A percentile compares a stretch with the other conserved stretches of the same genome.
These are phyloP conservation scores for Speleostelium caveatum DNA, from an alignment of 78 protist genomes.

Conservation along the genomic window DNA sequence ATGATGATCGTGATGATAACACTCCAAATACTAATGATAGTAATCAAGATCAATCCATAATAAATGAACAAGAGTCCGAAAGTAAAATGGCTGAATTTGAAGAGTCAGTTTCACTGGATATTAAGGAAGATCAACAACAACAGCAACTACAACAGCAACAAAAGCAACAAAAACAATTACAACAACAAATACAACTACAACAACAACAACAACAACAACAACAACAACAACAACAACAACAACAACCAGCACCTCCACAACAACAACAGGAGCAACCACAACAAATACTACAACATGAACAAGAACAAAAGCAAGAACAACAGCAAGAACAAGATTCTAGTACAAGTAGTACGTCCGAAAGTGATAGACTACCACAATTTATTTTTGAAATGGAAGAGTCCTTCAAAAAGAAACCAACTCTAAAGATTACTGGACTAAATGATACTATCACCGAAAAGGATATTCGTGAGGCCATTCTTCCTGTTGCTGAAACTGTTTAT, in stretches of 20 bases:
- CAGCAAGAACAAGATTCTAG: not conserved
- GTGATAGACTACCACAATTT: slow-evolving; percentile 7
- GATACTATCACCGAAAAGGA: slow-evolving; percentile 52
- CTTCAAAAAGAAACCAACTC: slow-evolving; percentile 32
- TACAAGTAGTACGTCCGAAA: not conserved
- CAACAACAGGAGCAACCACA: not conserved
- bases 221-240: not conserved
- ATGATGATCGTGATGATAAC: not conserved
- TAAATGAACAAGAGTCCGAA: not conserved
- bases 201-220: not conserved
- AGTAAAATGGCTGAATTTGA: no score
- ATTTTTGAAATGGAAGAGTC: slow-evolving; percentile 63
- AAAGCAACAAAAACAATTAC: not conserved
- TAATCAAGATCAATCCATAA: no score
- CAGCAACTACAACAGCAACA: not conserved
- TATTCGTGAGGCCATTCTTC: slow-evolving; percentile 1
- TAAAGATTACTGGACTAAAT: slow-evolving; percentile 55
- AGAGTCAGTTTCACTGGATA: not conserved
- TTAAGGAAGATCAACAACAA: not conserved
- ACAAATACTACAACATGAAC: not conserved
- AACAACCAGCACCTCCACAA: not conserved
- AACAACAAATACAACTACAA: not conserved
- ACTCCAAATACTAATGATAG: not conserved
- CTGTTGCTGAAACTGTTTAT: not conserved
- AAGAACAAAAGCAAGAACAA: not conserved